Evolutionary conservation across 1,284 basidiomycete species (phyloP).

Genomic region (Malassezia brasiliensis): DNA sequence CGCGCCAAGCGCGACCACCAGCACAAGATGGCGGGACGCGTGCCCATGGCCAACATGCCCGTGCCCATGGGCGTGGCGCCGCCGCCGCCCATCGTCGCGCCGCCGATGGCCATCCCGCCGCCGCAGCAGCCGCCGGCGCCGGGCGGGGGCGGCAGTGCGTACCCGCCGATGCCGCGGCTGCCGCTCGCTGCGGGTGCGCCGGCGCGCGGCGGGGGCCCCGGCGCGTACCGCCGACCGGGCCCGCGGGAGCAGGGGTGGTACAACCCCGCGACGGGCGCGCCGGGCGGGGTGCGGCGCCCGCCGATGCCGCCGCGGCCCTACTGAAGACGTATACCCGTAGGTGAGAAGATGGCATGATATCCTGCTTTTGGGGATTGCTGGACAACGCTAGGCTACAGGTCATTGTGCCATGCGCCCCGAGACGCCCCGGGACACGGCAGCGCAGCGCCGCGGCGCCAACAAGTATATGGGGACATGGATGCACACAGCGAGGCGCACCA

Average conservation of each 20-base stretch:
- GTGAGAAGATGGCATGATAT: constrained; percentile 14
- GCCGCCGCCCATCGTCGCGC: neutral
- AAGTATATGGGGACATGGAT: neutral
- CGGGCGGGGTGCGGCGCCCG: neutral
- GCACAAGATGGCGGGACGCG: constrained; percentile 15
- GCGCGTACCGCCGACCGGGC: neutral
- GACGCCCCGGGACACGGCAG: neutral
- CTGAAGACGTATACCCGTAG: neutral
- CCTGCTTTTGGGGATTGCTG: constrained; percentile 11
- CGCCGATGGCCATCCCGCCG: neutral
- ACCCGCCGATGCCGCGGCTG: constrained; percentile 16
- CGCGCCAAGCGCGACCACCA: constrained; percentile 21
- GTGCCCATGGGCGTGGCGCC: neutral
- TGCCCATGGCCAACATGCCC: constrained; percentile 2
- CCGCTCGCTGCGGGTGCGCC: neutral
- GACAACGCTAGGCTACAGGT: constrained; percentile 7
- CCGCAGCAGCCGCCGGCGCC: neutral
- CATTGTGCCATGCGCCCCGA: neutral
- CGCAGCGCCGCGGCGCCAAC: neutral
- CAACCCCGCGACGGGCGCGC: constrained; percentile 5
- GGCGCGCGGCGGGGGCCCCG: neutral
- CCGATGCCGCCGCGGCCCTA: neutral
- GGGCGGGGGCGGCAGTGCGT: neutral
- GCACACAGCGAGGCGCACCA: neutral
- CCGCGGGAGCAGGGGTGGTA: constrained; percentile 16